A percentile compares a stretch with the other conserved stretches of the same genome.
Conservation (phyloP, 1,284 basidiomycete genomes). For the Abortiporus biennis region DNA sequence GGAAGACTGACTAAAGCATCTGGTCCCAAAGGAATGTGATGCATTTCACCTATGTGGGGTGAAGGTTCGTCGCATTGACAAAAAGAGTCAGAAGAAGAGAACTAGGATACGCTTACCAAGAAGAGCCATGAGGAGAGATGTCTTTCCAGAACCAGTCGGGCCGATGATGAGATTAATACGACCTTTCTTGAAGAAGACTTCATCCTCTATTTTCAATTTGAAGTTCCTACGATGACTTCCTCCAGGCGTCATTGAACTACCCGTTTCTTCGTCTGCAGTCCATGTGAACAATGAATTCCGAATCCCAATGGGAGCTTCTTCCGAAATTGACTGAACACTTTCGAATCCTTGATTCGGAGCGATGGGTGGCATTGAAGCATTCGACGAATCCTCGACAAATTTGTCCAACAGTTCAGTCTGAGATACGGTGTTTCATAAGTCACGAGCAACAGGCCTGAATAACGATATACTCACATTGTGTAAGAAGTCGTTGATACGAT, state of each 20-base stretch:
- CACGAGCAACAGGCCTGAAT: neutral
- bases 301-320: constrained; percentile 27
- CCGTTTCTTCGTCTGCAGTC: constrained; percentile 16
- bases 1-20: constrained; percentile 62
- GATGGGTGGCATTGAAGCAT: constrained; percentile 8
- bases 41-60: constrained; percentile 43
- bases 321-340: no score
- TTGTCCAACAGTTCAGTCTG: constrained; percentile 31
- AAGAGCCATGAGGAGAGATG: constrained; percentile 45
- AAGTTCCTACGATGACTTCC: constrained; percentile 30
- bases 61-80: constrained; percentile 10
- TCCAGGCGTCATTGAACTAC: constrained; percentile 17
- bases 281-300: constrained; percentile 33
- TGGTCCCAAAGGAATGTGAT: constrained; percentile 40
- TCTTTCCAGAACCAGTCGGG: constrained; percentile 49
- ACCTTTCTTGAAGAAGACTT: constrained; percentile 49
- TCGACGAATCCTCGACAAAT: constrained; percentile 8
- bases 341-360: no score
- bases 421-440: constrained; percentile 7
- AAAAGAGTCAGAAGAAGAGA: constrained; percentile 5
- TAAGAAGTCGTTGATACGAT: constrained; percentile 42
- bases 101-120: constrained; percentile 29
- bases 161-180: constrained; percentile 59
- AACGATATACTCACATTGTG: constrained; percentile 23
- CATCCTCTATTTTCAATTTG: constrained; percentile 39